Evolutionary conservation across 345 rosid genomes (phyloP).

Genomic region (Abelmoschus esculentus): DNA sequence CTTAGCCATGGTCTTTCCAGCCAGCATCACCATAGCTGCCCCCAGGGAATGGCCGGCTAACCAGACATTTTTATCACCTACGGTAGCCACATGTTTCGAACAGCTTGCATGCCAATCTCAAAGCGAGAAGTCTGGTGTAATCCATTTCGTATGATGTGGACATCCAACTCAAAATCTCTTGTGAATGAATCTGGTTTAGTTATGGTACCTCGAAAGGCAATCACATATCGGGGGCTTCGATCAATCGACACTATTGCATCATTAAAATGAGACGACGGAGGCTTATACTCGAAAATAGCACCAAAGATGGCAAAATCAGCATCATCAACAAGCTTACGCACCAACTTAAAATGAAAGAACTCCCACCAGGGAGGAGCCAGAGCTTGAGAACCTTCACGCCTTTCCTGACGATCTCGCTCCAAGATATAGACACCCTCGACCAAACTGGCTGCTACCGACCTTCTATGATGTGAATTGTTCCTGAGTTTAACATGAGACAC

Average conservation of each 20-base stretch:
- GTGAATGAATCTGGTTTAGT: conserved; percentile 58
- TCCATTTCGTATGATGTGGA: conserved; percentile 52
- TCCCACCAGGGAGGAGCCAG: conserved; percentile 84
- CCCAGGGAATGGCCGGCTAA: conserved; percentile 94
- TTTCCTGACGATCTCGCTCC: conserved; percentile 83
- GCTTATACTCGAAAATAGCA: conserved; percentile 64
- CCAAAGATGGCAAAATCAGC: conserved; percentile 73
- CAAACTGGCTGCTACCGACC: conserved; percentile 73
- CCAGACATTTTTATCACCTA: conserved; percentile 68
- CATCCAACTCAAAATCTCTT: conserved; percentile 58
- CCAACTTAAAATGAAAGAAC: conserved; percentile 56
- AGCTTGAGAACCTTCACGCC: conserved; percentile 52
- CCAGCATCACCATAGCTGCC: conserved; percentile 68
- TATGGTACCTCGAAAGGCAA: conserved; percentile 79
- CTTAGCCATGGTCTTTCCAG: conserved; percentile 72
- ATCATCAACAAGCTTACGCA: conserved; percentile 58
- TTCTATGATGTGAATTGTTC: conserved; percentile 56
- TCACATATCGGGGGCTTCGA: conserved; percentile 50
- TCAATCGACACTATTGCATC: conserved; percentile 19
- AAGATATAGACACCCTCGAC: conserved; percentile 74
- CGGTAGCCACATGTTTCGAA: conserved; percentile 52
- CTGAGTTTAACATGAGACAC: conserved; percentile 22
- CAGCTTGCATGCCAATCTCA: conserved; percentile 78
- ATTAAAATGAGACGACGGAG: conserved; percentile 23
- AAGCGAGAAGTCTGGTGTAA: conserved; percentile 73